phyloP scores from a whole-genome alignment of 2,329 filamentous ascomycete species.

The Furcasterigmium furcatum region DNA sequence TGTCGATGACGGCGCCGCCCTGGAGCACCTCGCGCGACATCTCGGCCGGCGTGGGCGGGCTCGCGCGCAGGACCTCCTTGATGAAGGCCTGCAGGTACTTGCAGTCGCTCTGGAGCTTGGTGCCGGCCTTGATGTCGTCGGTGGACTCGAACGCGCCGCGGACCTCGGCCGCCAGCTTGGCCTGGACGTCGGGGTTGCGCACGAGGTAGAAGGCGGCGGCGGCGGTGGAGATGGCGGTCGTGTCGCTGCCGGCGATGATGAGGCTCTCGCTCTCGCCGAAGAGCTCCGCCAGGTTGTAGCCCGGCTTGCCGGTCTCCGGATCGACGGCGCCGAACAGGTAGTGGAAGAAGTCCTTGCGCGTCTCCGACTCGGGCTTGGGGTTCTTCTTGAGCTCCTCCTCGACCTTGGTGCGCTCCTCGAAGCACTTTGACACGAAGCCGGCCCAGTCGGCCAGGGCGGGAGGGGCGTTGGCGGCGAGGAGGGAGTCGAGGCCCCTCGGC shows the following conservation, averaged over 20 bases:
- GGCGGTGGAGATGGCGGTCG: constrained; percentile 11
- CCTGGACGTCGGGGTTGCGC: constrained; percentile 12
- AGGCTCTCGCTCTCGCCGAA: constrained; percentile 20
- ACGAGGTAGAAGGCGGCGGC: constrained; percentile 13
- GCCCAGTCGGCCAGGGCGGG: constrained; percentile 14
- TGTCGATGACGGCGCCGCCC: constrained; percentile 26
- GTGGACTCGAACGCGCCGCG: constrained; percentile 17
- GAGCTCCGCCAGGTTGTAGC: constrained; percentile 16
- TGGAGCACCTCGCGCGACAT: constrained; percentile 21
- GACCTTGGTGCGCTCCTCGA: constrained; percentile 10
- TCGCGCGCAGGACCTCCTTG: constrained; percentile 38
- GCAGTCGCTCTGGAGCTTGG: not conserved
- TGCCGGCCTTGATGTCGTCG: constrained; percentile 10
- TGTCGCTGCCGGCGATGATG: constrained; percentile 18
- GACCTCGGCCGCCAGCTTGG: constrained; percentile 34
- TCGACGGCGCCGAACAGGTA: constrained; percentile 16
- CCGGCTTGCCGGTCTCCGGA: constrained; percentile 16
- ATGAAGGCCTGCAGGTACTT: constrained; percentile 32
- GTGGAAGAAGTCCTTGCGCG: constrained; percentile 19
- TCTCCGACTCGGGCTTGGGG: constrained; percentile 2
- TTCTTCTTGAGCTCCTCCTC: constrained; percentile 6
- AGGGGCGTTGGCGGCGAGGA: constrained; percentile 13
- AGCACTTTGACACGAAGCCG: constrained; percentile 14
- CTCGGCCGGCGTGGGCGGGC: constrained; percentile 22
- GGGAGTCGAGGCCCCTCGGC: constrained; percentile 15